Percentiles rank a stretch among this genome's conserved stretches.
These are phyloP conservation scores for Cutaneotrichosporon mucoides DNA, from an alignment of 1,284 basidiomycete genomes.

Conservation along the genomic window DNA sequence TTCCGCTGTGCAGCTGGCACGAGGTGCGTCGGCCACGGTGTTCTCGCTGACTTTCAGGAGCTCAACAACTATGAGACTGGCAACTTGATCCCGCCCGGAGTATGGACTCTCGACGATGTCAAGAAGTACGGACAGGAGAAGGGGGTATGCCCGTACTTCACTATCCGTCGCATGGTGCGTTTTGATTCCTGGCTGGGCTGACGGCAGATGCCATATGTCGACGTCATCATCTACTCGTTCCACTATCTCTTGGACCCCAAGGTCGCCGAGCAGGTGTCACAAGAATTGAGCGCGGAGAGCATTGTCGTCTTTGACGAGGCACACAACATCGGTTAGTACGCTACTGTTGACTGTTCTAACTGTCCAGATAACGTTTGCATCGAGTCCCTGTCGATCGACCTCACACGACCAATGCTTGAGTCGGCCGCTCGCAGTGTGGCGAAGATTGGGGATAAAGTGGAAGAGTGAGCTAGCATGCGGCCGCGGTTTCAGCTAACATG, in stretches of 20 bases:
- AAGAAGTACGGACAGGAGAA: constrained; percentile 83
- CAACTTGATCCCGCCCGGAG: constrained; percentile 75
- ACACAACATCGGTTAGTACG: constrained; percentile 84
- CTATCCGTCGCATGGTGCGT: constrained; percentile 87
- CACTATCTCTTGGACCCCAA: constrained; percentile 99
- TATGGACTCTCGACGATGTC: constrained; percentile 93
- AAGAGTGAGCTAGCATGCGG: constrained; percentile 61
- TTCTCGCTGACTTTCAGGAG: constrained; percentile 53
- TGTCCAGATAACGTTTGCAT: constrained; percentile 92
- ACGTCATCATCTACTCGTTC: constrained; percentile 98
- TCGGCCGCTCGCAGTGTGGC: constrained; percentile 85
- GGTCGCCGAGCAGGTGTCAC: constrained; percentile 97
- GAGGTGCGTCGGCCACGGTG: constrained; percentile 60
- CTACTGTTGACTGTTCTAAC: not conserved
- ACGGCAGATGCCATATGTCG: constrained; percentile 83
- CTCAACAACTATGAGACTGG: constrained; percentile 78
- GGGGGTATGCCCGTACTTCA: constrained; percentile 92
- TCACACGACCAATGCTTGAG: constrained; percentile 98
- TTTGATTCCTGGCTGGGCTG: not conserved
- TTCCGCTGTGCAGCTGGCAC: constrained; percentile 91
- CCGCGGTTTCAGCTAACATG: not conserved
- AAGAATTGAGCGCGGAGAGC: constrained; percentile 93
- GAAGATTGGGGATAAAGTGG: constrained; percentile 85
- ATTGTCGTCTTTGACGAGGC: constrained; percentile 99
- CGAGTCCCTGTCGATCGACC: constrained; percentile 94